A percentile compares a stretch with the other conserved stretches of the same genome.
phyloP scores from a whole-genome alignment of 345 rosid species.

The Orychophragmus violaceus region DNA sequence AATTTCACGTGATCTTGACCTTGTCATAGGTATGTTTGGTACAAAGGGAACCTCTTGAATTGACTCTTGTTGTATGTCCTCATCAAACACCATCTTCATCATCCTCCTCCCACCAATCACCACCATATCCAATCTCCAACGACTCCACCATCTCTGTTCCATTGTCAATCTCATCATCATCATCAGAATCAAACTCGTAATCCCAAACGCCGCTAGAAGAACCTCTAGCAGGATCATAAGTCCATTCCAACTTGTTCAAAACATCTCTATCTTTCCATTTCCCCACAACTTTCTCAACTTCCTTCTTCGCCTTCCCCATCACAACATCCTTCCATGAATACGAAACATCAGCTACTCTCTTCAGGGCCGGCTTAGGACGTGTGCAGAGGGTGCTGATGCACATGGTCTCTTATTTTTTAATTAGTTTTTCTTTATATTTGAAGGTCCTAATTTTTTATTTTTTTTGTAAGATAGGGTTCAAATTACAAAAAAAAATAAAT shows the following conservation, averaged over 20 bases:
- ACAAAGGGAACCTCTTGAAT: too few relatives aligned
- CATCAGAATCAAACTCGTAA: conserved; percentile 23
- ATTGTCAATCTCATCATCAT: conserved; percentile 23
- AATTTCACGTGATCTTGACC: too few relatives aligned
- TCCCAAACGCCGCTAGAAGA: conserved; percentile 11
- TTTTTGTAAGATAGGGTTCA: too few relatives aligned
- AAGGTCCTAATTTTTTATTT: too few relatives aligned
- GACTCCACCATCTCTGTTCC: conserved; percentile 16
- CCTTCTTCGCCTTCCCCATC: conserved; percentile 87
- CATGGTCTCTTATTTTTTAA: too few relatives aligned
- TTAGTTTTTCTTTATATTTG: too few relatives aligned
- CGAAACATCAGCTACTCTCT: neutral
- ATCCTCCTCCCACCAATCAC: conserved; percentile 69
- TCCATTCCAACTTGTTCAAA: conserved; percentile 77
- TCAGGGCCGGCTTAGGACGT: too few relatives aligned
- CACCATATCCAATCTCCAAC: conserved; percentile 24
- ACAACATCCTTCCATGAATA: conserved; percentile 80
- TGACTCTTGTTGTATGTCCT: too few relatives aligned
- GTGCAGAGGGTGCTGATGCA: too few relatives aligned
- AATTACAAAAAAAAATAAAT: too few relatives aligned
- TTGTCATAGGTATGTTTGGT: too few relatives aligned
- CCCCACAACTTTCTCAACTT: conserved; percentile 58
- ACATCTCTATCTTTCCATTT: conserved; percentile 69
- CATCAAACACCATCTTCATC: conserved; percentile 41
- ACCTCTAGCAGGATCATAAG: conserved; percentile 43